Base-by-base conservation (phyloP, 2,329 filamentous ascomycete genomes). In the Aspergillus texensis region DNA sequence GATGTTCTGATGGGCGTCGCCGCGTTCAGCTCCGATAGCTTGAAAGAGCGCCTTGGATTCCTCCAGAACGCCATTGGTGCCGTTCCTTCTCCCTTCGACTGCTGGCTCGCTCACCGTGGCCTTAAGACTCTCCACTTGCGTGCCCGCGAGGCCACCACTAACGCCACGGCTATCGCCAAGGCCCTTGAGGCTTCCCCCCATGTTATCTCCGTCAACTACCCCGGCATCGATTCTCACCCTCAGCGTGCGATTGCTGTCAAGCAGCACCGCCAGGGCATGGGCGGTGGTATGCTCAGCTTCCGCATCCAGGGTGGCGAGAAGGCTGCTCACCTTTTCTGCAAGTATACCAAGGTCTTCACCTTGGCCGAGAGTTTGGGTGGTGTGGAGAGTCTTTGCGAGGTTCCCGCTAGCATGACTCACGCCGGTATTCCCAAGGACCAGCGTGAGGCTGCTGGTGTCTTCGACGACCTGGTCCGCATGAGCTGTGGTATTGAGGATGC, bases 1-100 rank as follows among this genome's bases (percentile, higher is more conserved):
- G 95, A 99, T 78, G 95, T 99, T 10, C 89, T 98, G 72, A 99
- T 99, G 95, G 95, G 95, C 69, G 91, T 95, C 34, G 94, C 93
- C 54, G 95, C 95, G 57, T 96, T 96, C 86, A 98, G 97, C 85
- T 91, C 90, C 34, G 88, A 93, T 62, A 86, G 88, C 21, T 85
- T 99, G 70, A 89, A 89, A 75, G 83, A 89, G 67, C 89, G 92
- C 48, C 87, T 99, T 26, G 84, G 88, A 58, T 99, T 98, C 85
- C 86, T 99, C 45, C 95, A 99, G 79, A 99, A 99, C 81, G 95
- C 95, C 70, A 96, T 97, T 70, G 95, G 95, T 67, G 94, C 94
- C 65, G 91, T 99, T 4, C 95, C 95, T 58, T 96, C 92, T 0
- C 86, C 95, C 46, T 99, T 99, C 75, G 95, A 99, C 84, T 93